Evolutionary conservation across 371 early-diverging fungal genomes (phyloP), one percentile per base, ranked within the genome.

Genomic region (Syncephalastrum sp.): DNA sequence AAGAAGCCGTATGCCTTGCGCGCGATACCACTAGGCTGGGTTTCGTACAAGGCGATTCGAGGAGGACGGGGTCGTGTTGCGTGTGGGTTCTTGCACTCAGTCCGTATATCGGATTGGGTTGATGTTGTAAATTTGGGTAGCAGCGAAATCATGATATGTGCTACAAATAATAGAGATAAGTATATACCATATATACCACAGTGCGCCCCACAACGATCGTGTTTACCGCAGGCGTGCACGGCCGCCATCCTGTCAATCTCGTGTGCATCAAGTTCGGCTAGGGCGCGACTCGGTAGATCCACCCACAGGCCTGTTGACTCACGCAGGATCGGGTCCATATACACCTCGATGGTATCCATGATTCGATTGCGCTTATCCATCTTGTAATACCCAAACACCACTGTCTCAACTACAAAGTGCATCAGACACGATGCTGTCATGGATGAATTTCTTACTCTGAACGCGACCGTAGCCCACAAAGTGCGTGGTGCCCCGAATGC

Each of bases 361-460:
- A 81, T 73, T 13, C 69, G 70, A 27, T 56, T 64, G 6, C 67
- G 47, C 50, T 60, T 70, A 49, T 85, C 74, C 23, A 82, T 46
- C 50, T 81, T 69, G 60, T 76, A 78, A 62, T 85, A 85, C 1
- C 85, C 85, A 67, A 81, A 85, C 1, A 82, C 81, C 7, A 64
- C 61, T 0, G 85, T 81, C 8, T 71, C 64, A 12, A 81, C 80
- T 82, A 56, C 10, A 50, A 50, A 23, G 6, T 14, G 13, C 16
- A 1, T 50, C 19, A 23, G 14, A 13, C 16, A 41, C 17, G 17
- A 6, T 6, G 23, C 42, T n/a, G 19, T 5, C 19, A 17, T 15
- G 24, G n/a, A 21, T 47, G 42, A 13, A 29, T 42, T 3, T 27
- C 53, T 49, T 65, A 72, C 74, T 70, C 65, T 63, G 65, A 1